phyloP scores from a whole-genome alignment of 2,329 filamentous ascomycete genomes.

The Aspergillus persii region DNA sequence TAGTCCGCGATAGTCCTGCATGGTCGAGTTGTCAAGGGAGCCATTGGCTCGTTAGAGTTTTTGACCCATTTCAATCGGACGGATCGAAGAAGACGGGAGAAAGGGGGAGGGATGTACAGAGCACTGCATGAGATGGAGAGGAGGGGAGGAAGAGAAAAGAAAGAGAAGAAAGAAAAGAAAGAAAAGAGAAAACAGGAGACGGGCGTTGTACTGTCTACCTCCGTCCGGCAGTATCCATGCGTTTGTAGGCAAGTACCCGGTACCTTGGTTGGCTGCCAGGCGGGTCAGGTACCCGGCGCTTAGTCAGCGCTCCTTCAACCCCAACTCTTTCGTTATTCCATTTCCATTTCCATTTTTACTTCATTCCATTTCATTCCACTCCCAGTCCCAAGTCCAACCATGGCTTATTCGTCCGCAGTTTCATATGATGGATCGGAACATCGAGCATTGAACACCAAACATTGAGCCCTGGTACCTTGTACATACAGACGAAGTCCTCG shows the following conservation, averaged over 20 bases:
- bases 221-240: background rate
- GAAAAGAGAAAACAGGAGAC: too few relatives aligned
- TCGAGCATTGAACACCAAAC: too few relatives aligned
- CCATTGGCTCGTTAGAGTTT: background rate
- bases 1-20: constrained; percentile 20
- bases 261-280: constrained; percentile 14
- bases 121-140: too few relatives aligned
- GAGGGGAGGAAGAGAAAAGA: background rate
- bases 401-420: too few relatives aligned
- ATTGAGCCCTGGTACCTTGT: too few relatives aligned
- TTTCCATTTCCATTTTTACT: too few relatives aligned
- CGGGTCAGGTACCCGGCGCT: constrained; percentile 20
- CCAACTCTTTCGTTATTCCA: too few relatives aligned
- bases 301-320: background rate
- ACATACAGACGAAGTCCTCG: too few relatives aligned
- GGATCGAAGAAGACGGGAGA: background rate
- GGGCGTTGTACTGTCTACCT: background rate
- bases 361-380: too few relatives aligned
- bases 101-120: background rate
- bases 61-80: background rate
- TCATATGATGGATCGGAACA: too few relatives aligned
- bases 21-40: constrained; percentile 10
- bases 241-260: constrained; percentile 3
- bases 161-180: background rate
- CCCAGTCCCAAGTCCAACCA: too few relatives aligned